Evolutionary conservation across 495 filamentous ascomycete species (phyloP).

Genomic region (Trichoderma virens): DNA sequence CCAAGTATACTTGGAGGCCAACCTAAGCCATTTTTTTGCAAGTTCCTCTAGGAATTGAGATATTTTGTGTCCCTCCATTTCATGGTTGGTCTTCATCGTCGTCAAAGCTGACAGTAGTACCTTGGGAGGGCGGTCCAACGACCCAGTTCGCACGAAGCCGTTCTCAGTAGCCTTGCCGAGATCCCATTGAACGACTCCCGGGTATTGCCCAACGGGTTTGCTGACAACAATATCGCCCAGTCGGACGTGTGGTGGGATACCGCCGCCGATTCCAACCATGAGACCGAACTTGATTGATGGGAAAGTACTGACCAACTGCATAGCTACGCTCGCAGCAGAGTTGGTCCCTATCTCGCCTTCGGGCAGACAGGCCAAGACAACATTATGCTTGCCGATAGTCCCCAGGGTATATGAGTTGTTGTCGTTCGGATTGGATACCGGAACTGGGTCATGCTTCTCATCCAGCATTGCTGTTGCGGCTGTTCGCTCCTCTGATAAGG

Average conservation of each 20-base stretch:
- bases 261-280: slow-evolving; percentile 39
- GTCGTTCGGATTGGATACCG: background rate
- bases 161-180: slow-evolving; percentile 20
- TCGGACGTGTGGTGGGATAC: slow-evolving; percentile 30
- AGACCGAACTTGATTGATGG: slow-evolving; percentile 27
- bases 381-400: slow-evolving; percentile 26
- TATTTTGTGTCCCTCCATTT: slow-evolving; percentile 17
- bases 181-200: slow-evolving; percentile 26
- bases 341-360: slow-evolving; percentile 18
- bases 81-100: slow-evolving; percentile 14
- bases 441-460: background rate
- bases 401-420: slow-evolving; percentile 24
- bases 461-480: background rate
- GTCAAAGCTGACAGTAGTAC: slow-evolving; percentile 17
- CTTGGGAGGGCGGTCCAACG: slow-evolving; percentile 27
- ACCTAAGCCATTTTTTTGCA: no score
- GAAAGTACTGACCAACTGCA: slow-evolving; percentile 27
- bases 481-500: background rate
- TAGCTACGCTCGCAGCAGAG: slow-evolving; percentile 24
- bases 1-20: no score
- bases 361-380: slow-evolving; percentile 37
- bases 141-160: slow-evolving; percentile 21
- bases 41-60: slow-evolving; percentile 8
- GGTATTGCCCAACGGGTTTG: slow-evolving; percentile 32
- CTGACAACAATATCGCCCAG: slow-evolving; percentile 40